phyloP scores from a whole-genome alignment of 331 rosid genomes.

The Cydonia oblonga region DNA sequence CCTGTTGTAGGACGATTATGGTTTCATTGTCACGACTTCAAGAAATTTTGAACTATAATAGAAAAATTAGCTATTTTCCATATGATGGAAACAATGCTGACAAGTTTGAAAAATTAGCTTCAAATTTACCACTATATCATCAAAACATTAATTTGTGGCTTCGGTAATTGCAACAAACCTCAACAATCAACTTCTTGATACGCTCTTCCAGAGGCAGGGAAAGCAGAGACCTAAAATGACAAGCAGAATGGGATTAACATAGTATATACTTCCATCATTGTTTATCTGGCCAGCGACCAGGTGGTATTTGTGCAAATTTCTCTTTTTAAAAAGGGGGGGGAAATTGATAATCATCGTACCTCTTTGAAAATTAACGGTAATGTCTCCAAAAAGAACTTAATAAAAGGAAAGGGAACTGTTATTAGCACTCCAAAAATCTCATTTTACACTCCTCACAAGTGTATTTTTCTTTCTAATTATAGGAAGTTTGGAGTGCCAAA shows the following conservation, averaged over 20 bases:
- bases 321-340: no score
- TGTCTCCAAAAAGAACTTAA: neutral
- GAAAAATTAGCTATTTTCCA: neutral
- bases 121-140: neutral
- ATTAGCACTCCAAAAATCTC: no score
- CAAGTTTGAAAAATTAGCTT: neutral
- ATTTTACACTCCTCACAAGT: no score
- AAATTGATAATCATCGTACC: neutral
- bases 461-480: no score
- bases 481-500: no score
- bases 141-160: neutral
- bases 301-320: no score
- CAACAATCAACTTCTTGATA: slow-evolving; percentile 47
- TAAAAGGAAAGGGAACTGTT: neutral
- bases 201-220: slow-evolving; percentile 69
- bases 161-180: slow-evolving; percentile 50
- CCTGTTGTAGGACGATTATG: slow-evolving; percentile 30
- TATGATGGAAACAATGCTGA: neutral
- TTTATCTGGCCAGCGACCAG: neutral
- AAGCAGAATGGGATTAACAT: neutral
- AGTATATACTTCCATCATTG: neutral
- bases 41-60: neutral
- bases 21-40: neutral
- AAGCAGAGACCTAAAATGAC: slow-evolving; percentile 53
- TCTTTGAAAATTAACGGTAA: neutral